phyloP scores from a whole-genome alignment of 1,139 yeast genomes.

The Yamadazyma dendronema region DNA sequence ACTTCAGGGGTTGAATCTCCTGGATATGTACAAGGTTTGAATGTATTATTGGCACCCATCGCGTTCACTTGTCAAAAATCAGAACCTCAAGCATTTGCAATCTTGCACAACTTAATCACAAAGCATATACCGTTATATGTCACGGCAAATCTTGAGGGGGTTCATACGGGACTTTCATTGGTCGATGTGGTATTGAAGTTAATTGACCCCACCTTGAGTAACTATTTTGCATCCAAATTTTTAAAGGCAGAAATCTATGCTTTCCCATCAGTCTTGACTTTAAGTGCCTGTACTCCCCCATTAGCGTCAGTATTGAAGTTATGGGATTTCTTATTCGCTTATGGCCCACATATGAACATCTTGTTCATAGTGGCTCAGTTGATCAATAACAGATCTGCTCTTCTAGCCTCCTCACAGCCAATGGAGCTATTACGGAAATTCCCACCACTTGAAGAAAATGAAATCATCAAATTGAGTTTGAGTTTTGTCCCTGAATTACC shows the following conservation, averaged over 20 bases:
- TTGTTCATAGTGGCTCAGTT: conserved; percentile 84
- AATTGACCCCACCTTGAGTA: conserved; percentile 71
- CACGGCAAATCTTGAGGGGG: conserved; percentile 77
- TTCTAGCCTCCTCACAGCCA: conserved; percentile 62
- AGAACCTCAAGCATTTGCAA: conserved; percentile 83
- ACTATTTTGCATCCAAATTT: conserved; percentile 59
- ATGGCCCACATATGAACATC: conserved; percentile 86
- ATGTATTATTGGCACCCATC: conserved; percentile 83
- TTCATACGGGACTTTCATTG: conserved; percentile 68
- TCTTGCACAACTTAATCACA: conserved; percentile 59
- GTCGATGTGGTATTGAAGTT: conserved; percentile 70
- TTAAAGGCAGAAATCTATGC: conserved; percentile 84
- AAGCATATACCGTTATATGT: conserved; percentile 75
- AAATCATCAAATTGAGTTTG: conserved; percentile 73
- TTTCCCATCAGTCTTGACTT: conserved; percentile 80
- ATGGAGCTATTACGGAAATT: conserved; percentile 73
- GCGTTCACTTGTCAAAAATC: conserved; percentile 67
- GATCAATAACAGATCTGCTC: conserved; percentile 60
- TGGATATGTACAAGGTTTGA: conserved; percentile 87
- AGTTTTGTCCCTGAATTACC: conserved; percentile 83
- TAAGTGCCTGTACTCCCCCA: conserved; percentile 91
- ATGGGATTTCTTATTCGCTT: conserved; percentile 92
- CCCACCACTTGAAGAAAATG: conserved; percentile 71
- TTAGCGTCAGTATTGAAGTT: conserved; percentile 68
- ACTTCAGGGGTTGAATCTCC: conserved; percentile 35